Percentiles rank a stretch among this genome's conserved stretches.
Conservation (phyloP, 2,329 filamentous ascomycete genomes). For the Xylariaceae sp. region DNA sequence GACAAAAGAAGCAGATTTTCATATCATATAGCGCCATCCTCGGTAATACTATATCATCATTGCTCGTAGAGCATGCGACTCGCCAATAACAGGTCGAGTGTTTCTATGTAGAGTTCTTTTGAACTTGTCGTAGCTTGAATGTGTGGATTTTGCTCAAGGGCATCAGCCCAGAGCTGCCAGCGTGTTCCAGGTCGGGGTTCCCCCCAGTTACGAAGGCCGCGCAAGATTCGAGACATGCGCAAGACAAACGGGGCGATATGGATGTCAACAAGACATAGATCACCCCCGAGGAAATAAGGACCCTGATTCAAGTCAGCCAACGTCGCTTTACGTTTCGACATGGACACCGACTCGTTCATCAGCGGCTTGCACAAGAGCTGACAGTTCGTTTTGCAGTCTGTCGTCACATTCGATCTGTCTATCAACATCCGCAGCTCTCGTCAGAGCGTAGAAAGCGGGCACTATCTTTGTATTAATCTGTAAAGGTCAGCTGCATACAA, state of each 20-base stretch:
- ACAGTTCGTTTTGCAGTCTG: constrained; percentile 62
- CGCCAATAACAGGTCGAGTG: constrained; percentile 45
- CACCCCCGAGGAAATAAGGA: constrained; percentile 61
- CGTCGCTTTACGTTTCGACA: neutral
- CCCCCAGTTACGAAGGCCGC: constrained; percentile 62
- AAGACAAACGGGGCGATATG: constrained; percentile 74
- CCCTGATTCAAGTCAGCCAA: constrained; percentile 38
- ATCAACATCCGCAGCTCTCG: constrained; percentile 58
- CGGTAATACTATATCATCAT: no score
- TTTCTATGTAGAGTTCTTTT: constrained; percentile 50
- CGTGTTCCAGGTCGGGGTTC: constrained; percentile 58
- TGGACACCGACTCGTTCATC: constrained; percentile 34
- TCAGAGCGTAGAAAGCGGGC: constrained; percentile 69
- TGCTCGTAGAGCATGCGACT: neutral
- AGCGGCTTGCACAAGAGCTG: constrained; percentile 42
- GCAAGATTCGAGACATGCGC: constrained; percentile 61
- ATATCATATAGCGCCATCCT: no score
- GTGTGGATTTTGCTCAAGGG: constrained; percentile 60
- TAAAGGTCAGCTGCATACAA: neutral
- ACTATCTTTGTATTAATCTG: constrained; percentile 74
- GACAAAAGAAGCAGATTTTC: no score
- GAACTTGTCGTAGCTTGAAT: constrained; percentile 64
- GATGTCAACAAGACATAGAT: constrained; percentile 63
- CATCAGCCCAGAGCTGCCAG: constrained; percentile 66
- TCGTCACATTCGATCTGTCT: constrained; percentile 56